phyloP scores from a whole-genome alignment of 257 asterid genomes.

The Rhazya stricta region DNA sequence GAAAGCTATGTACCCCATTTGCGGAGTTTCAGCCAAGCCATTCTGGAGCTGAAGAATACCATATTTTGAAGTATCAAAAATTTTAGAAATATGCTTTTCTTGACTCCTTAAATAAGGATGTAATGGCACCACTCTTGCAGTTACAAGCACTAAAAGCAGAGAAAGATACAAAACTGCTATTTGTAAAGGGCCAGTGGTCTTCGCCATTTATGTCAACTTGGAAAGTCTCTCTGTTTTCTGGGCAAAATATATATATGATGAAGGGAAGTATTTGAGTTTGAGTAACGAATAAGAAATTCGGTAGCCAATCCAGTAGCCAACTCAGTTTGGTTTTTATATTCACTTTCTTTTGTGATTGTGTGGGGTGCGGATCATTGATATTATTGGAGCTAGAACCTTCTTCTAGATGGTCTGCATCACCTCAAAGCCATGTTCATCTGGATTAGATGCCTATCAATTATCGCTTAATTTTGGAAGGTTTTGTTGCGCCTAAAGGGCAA shows the following conservation, averaged over 20 bases:
- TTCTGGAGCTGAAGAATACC: conserved; percentile 65
- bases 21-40: conserved; percentile 84
- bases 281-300: too few species aligned
- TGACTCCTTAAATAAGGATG: conserved; percentile 55
- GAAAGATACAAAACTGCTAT: conserved; percentile 22
- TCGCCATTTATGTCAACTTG: conserved; percentile 21
- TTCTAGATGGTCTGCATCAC: neutral
- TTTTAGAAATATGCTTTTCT: conserved; percentile 34
- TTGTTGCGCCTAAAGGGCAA: too few species aligned
- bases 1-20: conserved; percentile 65
- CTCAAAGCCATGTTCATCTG: neutral
- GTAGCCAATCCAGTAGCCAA: too few species aligned
- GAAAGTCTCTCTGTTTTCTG: neutral
- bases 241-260: neutral
- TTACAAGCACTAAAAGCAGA: conserved; percentile 33
- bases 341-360: neutral
- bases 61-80: conserved; percentile 79
- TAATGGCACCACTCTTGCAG: conserved; percentile 35
- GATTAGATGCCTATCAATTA: neutral
- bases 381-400: neutral
- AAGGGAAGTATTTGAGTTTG: neutral
- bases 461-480: neutral
- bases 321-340: neutral
- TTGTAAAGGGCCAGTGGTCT: neutral
- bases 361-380: neutral